Base-by-base conservation (phyloP, 306 rosid species). In the Clitoria ternatea region DNA sequence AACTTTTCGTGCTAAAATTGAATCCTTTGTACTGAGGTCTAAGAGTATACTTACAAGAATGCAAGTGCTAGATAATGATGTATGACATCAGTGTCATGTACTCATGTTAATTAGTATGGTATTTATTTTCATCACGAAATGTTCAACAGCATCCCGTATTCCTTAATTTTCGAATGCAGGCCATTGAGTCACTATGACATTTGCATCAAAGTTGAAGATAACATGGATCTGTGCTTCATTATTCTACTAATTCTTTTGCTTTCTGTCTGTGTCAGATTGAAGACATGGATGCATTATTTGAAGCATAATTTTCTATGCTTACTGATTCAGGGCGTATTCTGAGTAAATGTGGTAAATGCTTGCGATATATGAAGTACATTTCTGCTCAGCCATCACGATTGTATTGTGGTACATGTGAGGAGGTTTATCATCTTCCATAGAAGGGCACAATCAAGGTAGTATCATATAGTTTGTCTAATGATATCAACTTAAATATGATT, bases 321-420 rank as follows among this genome's bases (percentile, higher is more conserved):
- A 81, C 87, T 29, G 96, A 88, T 53, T 88, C 97, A 1, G 98
- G 98, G 53, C 89, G 90, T 37, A 47, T 66, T 65, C 80, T 93
- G 69, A 90, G 98, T 61, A 93, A 90, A 81, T 93, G 98, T 52
- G 97, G 98, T 29, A 93, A 90, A 84, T 93, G 98, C 84, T 78
- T 93, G 69, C 89, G 98, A 32, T 93, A 93, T 80, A 90, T 93
- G 98, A 93, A 90, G 82, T 83, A 82, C 71, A 93, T 90, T 76
- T 88, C 96, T 68, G 24, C 78, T 72, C 98, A 84, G 79, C 98
- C 97, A 37, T 17, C 92, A 19, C 97, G 98, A n/a, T 53, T 93
- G 67, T 93, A 85, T 71, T 93, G 98, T 40, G 76, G 86, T 68
- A 84, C 83, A 59, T 93, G 98, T 15, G 97, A 93, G 86, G 98